Conservation (phyloP, 75 land plant genomes). For the Azolla pinnata region DNA sequence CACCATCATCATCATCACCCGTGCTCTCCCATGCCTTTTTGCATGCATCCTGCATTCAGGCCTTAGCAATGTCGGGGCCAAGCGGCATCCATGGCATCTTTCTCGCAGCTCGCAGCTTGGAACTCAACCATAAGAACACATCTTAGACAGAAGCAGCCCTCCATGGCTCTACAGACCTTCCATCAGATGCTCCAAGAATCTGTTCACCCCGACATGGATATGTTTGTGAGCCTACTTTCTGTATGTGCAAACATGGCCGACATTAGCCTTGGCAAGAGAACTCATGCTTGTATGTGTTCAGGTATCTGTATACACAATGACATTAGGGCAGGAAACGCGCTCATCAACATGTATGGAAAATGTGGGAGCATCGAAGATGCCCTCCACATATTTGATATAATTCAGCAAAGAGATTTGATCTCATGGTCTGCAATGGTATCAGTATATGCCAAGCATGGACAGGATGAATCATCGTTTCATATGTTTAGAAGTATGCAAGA, state of each 20-base stretch:
- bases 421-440: slow-evolving; percentile 18
- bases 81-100: neutral
- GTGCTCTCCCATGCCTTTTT: too few relatives aligned
- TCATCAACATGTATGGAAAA: slow-evolving; percentile 19
- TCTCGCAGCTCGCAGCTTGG: neutral
- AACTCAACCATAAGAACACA: neutral
- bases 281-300: neutral
- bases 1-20: too few relatives aligned
- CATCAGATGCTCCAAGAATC: neutral
- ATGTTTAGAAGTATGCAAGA: slow-evolving; percentile 11
- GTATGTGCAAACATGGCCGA: neutral
- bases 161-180: slow-evolving; percentile 4
- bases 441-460: slow-evolving; percentile 8
- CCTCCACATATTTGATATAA: slow-evolving; percentile 1
- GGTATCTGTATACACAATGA: slow-evolving; percentile 6
- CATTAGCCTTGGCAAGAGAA: neutral
- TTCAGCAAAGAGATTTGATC: slow-evolving; percentile 1
- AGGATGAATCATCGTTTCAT: neutral
- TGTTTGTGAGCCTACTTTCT: slow-evolving; percentile 1
- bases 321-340: slow-evolving; percentile 12
- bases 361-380: slow-evolving; percentile 11
- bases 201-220: slow-evolving; percentile 1
- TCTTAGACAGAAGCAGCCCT: neutral
- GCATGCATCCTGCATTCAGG: too few relatives aligned
- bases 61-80: too few relatives aligned